Evolutionary conservation across 2,329 filamentous ascomycete species (phyloP).

Genomic region (Rhinocladiella mackenziei): DNA sequence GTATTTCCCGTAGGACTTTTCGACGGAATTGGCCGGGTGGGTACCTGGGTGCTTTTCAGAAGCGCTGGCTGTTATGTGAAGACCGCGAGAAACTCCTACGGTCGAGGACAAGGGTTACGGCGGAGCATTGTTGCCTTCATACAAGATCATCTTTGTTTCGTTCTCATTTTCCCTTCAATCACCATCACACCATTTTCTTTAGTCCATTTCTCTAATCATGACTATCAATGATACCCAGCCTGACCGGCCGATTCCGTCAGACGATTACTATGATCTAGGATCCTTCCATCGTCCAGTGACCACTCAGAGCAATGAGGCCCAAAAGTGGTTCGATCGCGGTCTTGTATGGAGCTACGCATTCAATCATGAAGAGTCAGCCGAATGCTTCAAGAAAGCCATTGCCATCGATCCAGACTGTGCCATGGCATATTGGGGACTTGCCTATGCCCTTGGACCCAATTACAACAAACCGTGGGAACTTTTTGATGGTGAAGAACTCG

Average conservation of each 20-base stretch:
- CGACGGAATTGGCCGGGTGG: no score
- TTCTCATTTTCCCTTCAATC: no score
- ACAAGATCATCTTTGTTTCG: no score
- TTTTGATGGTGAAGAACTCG: constrained; percentile 61
- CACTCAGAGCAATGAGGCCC: constrained; percentile 33
- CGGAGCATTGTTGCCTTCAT: no score
- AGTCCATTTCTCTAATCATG: no score
- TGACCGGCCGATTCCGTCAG: constrained; percentile 1
- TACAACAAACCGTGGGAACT: constrained; percentile 75
- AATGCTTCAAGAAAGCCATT: constrained; percentile 39
- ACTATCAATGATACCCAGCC: not conserved
- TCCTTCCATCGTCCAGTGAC: constrained; percentile 36
- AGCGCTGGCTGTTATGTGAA: no score
- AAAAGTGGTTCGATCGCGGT: constrained; percentile 39
- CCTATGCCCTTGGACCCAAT: constrained; percentile 70
- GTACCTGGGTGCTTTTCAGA: no score
- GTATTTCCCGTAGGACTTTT: no score
- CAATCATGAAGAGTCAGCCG: constrained; percentile 40
- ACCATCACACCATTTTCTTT: no score
- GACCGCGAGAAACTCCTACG: no score
- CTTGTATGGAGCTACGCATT: constrained; percentile 40
- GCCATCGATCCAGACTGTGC: constrained; percentile 35
- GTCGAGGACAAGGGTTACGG: no score
- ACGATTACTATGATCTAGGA: constrained; percentile 36
- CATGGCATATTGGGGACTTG: constrained; percentile 42